Percentiles rank a stretch among this genome's conserved stretches.
Evolutionary conservation across 192 early-diverging fungal genomes (phyloP).

Genomic region (Haplosporangium gracile): DNA sequence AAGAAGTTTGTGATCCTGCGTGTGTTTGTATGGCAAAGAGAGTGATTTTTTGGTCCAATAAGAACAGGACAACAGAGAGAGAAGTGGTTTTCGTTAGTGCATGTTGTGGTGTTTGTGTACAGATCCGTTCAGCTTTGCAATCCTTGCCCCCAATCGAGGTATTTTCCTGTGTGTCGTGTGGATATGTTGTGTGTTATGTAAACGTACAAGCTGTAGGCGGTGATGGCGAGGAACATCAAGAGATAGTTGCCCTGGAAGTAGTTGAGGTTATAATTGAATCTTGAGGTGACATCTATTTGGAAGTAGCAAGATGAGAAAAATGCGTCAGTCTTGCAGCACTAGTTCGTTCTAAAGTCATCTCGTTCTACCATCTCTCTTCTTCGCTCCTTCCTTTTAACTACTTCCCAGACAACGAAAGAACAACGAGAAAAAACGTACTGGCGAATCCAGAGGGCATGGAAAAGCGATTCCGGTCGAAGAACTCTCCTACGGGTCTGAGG

Average conservation of each 20-base stretch:
- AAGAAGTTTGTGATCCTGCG: constrained; percentile 64
- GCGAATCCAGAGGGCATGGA: constrained; percentile 58
- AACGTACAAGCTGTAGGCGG: constrained; percentile 70
- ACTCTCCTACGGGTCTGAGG: constrained; percentile 63
- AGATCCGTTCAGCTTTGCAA: neutral
- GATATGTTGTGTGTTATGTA: neutral
- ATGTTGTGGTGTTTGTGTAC: neutral
- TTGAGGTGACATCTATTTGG: constrained; percentile 51
- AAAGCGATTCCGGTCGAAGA: constrained; percentile 71
- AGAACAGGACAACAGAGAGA: neutral
- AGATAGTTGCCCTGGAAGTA: constrained; percentile 75
- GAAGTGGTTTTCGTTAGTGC: neutral
- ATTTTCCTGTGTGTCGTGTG: neutral
- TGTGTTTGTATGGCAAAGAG: neutral
- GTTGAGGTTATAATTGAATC: constrained; percentile 67
- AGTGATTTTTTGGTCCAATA: neutral
- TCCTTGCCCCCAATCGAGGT: neutral
- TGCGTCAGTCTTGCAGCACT: neutral
- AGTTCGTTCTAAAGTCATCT: neutral
- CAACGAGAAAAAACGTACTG: constrained; percentile 24
- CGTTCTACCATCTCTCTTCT: neutral
- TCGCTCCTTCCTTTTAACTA: too few species aligned
- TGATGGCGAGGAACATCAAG: constrained; percentile 66
- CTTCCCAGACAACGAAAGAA: neutral
- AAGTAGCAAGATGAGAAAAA: constrained; percentile 5